Evolutionary conservation across 2,329 filamentous ascomycete species (phyloP).

Genomic region (Emmonsia crescens): DNA sequence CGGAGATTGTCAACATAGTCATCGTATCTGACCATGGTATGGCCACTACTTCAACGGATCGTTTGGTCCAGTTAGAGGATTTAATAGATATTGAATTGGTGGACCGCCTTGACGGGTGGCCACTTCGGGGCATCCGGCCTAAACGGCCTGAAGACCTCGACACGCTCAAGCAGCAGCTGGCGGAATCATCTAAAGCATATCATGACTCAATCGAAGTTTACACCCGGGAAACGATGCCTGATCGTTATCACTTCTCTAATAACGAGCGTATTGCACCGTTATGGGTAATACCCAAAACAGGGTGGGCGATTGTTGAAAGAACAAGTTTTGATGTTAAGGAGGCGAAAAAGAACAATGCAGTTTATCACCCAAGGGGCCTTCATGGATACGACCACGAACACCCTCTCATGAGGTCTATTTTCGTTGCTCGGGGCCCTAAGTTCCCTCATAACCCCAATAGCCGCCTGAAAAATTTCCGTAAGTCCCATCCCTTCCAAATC

Average conservation of each 20-base stretch:
- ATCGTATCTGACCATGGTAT: slow-evolving; percentile 98
- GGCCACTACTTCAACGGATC: slow-evolving; percentile 75
- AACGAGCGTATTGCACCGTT: slow-evolving; percentile 86
- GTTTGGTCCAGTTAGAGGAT: slow-evolving; percentile 83
- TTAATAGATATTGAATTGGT: slow-evolving; percentile 67
- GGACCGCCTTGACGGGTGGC: slow-evolving; percentile 87
- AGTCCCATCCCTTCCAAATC: slow-evolving; percentile 30
- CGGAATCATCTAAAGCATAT: slow-evolving; percentile 45
- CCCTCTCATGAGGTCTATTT: slow-evolving; percentile 91
- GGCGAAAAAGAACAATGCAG: slow-evolving; percentile 50
- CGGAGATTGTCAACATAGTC: slow-evolving; percentile 80
- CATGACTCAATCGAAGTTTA: slow-evolving; percentile 67
- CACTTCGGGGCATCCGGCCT: slow-evolving; percentile 75
- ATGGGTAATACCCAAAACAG: slow-evolving; percentile 86
- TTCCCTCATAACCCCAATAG: slow-evolving; percentile 81
- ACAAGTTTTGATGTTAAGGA: slow-evolving; percentile 65
- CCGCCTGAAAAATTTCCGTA: slow-evolving; percentile 69
- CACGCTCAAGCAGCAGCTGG: slow-evolving; percentile 50
- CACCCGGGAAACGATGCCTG: slow-evolving; percentile 77
- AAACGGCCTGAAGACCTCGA: slow-evolving; percentile 57
- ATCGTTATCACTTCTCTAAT: slow-evolving; percentile 78
- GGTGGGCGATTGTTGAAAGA: slow-evolving; percentile 81
- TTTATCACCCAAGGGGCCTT: slow-evolving; percentile 72
- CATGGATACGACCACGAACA: slow-evolving; percentile 95
- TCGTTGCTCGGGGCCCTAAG: slow-evolving; percentile 80